Evolutionary conservation across 805 yeast species (phyloP), one percentile per base, ranked within the genome.

Genomic region (Maudiozyma bulderi): DNA sequence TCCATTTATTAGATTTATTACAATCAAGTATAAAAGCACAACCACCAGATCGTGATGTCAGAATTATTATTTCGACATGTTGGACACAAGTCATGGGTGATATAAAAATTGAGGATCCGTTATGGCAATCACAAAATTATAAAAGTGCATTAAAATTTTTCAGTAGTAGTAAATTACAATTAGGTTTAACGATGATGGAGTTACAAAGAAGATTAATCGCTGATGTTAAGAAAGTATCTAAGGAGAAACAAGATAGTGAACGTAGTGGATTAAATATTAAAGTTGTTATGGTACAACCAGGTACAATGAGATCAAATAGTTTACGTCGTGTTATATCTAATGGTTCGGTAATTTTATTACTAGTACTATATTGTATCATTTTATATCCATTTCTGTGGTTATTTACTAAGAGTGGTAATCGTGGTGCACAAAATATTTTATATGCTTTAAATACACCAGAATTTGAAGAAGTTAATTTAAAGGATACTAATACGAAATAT

Each of bases 21-120:
- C 77, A 81, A n/a, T 98, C 98, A 0, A 77, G 93, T 8, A 71
- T 93, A 47, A 80, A 85, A 54, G 82, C 81, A 1, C 99, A 93
- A 68, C 95, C 97, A 2, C 87, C 96, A 0, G 98, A 90, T 66
- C 75, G 99, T 55, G 98, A 90, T 60, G 96, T 93, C 2, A 72
- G 97, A 43, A 78, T 93, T 5, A 63, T 93, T 3, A 55, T 88
- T n/a, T 77, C 90, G 0, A 76, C 88, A 1, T 93, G 99, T 66
- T 68, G 85, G 52, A 71, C 88, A 9, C 93, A 87, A 54, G 78
- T 87, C 1, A 60, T 86, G 66, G 97, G 86, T 1, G 74, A 74
- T 11, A 60, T 91, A 14, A 82, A 84, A 50, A 40, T 77, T 3
- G 66, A 70, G 11, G 88, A 84, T 59, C 73, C 89, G 26, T 71